Conservation (phyloP, 805 yeast genomes). For the Saccharomycopsis capsularis region DNA sequence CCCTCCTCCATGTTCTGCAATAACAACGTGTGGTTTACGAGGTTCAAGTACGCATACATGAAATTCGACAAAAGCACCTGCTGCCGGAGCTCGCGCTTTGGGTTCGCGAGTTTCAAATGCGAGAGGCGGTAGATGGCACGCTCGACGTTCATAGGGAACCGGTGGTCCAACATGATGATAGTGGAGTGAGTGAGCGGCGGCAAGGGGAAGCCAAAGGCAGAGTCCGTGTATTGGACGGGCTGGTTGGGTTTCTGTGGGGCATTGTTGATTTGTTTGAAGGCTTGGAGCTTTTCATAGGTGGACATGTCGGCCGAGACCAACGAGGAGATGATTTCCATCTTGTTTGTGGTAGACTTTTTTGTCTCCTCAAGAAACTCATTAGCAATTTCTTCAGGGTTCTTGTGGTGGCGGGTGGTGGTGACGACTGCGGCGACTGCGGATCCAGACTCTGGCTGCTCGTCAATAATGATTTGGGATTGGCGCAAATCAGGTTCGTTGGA, state of each 20-base stretch:
- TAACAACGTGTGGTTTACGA: conserved; percentile 86
- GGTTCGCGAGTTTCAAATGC: conserved; percentile 89
- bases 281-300: conserved; percentile 22
- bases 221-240: conserved; percentile 57
- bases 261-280: conserved; percentile 31
- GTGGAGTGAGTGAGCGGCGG: conserved; percentile 77
- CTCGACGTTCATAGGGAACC: conserved; percentile 93
- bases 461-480: too few species aligned
- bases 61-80: conserved; percentile 91
- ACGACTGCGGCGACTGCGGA: too few species aligned
- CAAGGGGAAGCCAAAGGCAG: conserved; percentile 82
- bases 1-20: conserved; percentile 51
- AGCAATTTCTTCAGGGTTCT: background rate
- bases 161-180: conserved; percentile 69
- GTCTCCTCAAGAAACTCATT: background rate
- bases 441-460: background rate
- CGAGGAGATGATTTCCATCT: conserved; percentile 21
- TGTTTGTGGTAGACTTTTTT: background rate
- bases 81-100: conserved; percentile 82
- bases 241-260: conserved; percentile 43
- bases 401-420: background rate
- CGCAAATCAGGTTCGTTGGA: background rate
- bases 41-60: conserved; percentile 93
- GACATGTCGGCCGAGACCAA: conserved; percentile 20
- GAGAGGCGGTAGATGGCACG: conserved; percentile 90